Base-by-base conservation (phyloP, 495 filamentous ascomycete species). In the Lepraria neglecta region DNA sequence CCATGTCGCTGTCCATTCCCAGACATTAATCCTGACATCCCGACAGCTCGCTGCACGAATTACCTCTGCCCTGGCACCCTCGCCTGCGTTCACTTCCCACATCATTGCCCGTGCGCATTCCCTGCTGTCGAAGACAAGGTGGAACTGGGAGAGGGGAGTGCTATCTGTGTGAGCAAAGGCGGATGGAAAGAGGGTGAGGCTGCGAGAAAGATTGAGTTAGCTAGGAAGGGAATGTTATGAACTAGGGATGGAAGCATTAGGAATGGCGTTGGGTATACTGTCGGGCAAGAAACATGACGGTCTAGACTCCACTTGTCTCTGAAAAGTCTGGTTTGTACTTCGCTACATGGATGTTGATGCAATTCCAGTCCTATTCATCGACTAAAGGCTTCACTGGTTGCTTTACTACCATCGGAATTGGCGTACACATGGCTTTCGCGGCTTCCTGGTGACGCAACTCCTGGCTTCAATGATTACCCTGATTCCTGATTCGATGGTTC, bases 1-100 rank as follows among this genome's bases (percentile, higher is more conserved):
- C 7, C 15, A 9, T 45, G 2, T 59, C 28, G 12, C 28, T 12
- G 15, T 7, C 9, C 5, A 28, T 31, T 43, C 14, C 59, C 11
- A 58, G 27, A 46, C 44, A 6, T 51, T 31, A 60, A 40, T 24
- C 64, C 35, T 63, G 21, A 33, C 62, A 30, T 64, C 48, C 46
- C 54, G 43, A 63, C 62, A 88, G 83, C 87, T 10, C 84, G 82
- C 70, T 97, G 91, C 77, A 81, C 86, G 62, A 89, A 91, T 67
- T 97, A 95, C 70, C 83, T 96, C n/a, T 96, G 91, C 69, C 91
- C 91, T 0, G 87, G 84, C 56, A 96, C 90, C 4, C 82, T 96
- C 28, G 86, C 90, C 6, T 97, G 91, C 76, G 91, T 97, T 3
- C 84, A 89, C 70, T 90, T 95, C 78, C 91, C 91, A 9, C 91